phyloP scores from a whole-genome alignment of 768 basidiomycete species.

The Infundibulicybe gibba region DNA sequence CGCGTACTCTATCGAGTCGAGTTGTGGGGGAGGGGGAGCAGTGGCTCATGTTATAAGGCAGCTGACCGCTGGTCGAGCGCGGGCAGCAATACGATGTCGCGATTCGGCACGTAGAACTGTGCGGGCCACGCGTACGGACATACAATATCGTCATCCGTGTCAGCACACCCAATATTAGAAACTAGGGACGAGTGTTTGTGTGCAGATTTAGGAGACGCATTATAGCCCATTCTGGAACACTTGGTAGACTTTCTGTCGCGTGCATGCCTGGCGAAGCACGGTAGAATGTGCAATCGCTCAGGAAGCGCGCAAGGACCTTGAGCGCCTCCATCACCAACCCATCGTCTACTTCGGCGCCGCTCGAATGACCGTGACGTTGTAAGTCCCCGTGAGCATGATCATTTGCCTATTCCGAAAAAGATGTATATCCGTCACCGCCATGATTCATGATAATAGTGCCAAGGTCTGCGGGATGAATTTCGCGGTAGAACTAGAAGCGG shows the following conservation, averaged over 20 bases:
- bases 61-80: conserved; percentile 61
- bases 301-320: conserved; percentile 89
- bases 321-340: too few relatives aligned
- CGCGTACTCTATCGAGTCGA: conserved; percentile 80
- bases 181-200: conserved; percentile 78
- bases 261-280: conserved; percentile 88
- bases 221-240: not conserved
- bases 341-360: too few relatives aligned
- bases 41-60: conserved; percentile 27
- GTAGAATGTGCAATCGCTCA: conserved; percentile 93
- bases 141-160: conserved; percentile 51
- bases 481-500: too few relatives aligned
- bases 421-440: too few relatives aligned
- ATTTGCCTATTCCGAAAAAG: too few relatives aligned
- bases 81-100: conserved; percentile 76
- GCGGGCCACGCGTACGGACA: conserved; percentile 82
- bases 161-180: conserved; percentile 54
- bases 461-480: too few relatives aligned
- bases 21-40: conserved; percentile 46
- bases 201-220: conserved; percentile 57
- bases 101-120: not conserved
- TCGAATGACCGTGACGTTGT: too few relatives aligned
- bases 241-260: conserved; percentile 83
- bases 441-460: too few relatives aligned
- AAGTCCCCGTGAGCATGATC: too few relatives aligned